Percentiles rank a stretch among this genome's conserved stretches.
Conservation (phyloP, 805 yeast species). For the Saturnispora besseyi region DNA sequence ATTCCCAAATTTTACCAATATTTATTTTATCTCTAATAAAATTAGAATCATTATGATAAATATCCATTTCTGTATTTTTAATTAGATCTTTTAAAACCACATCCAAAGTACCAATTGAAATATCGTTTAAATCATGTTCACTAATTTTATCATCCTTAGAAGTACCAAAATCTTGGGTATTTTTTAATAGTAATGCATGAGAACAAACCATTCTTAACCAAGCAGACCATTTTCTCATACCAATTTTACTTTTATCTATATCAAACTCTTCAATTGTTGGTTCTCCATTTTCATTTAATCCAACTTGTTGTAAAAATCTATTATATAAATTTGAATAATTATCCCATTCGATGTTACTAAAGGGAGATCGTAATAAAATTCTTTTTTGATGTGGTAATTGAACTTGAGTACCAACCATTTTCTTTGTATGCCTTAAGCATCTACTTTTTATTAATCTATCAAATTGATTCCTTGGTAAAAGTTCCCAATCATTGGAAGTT, state of each 20-base stretch:
- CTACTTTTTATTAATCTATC: constrained; percentile 42
- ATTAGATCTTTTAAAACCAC: constrained; percentile 62
- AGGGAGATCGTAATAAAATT: constrained; percentile 59
- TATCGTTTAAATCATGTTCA: constrained; percentile 9
- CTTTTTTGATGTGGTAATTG: constrained; percentile 71
- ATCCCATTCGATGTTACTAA: constrained; percentile 77
- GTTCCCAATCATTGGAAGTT: constrained; percentile 23
- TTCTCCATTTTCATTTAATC: constrained; percentile 41
- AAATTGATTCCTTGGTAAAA: constrained; percentile 32
- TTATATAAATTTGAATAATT: constrained; percentile 60
- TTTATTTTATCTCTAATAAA: constrained; percentile 40
- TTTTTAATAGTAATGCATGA: constrained; percentile 46
- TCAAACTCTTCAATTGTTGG: constrained; percentile 44
- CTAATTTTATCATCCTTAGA: constrained; percentile 8
- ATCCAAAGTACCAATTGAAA: constrained; percentile 43
- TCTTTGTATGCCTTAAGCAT: constrained; percentile 74
- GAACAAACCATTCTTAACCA: constrained; percentile 73
- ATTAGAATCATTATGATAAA: constrained; percentile 40
- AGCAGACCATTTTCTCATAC: constrained; percentile 63
- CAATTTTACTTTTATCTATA: constrained; percentile 33
- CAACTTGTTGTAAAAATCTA: constrained; percentile 50
- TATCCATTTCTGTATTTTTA: constrained; percentile 42
- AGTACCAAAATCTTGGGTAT: constrained; percentile 6
- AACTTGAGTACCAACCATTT: constrained; percentile 71
- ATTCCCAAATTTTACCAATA: constrained; percentile 64